Evolutionary conservation across 306 rosid genomes (phyloP).

Genomic region (Dalbergia cochinchinensis): DNA sequence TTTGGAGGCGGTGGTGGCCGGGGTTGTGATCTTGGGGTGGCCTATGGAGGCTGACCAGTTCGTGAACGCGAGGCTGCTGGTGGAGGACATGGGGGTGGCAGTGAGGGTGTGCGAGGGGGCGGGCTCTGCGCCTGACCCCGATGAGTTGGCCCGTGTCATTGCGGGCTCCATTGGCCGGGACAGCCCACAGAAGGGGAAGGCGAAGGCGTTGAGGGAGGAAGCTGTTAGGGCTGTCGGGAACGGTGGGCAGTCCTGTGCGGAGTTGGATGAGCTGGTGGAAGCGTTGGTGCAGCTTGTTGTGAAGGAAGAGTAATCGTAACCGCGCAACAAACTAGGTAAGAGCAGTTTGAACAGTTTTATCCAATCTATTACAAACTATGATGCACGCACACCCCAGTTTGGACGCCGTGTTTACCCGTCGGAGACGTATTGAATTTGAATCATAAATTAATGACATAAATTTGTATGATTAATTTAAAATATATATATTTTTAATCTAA

Average conservation of each 20-base stretch:
- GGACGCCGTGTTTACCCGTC: no score
- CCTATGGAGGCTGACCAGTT: slow-evolving; percentile 62
- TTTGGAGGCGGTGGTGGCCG: slow-evolving; percentile 54
- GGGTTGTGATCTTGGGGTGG: slow-evolving; percentile 63
- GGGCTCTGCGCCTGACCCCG: slow-evolving; percentile 59
- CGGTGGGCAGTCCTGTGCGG: slow-evolving; percentile 54
- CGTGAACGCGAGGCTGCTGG: not conserved
- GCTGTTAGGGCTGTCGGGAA: slow-evolving; percentile 49
- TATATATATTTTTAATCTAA: no score
- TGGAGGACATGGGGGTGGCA: slow-evolving; percentile 51
- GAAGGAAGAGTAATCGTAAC: not conserved
- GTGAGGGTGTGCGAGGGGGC: slow-evolving; percentile 62
- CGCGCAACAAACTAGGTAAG: no score
- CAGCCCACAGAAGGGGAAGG: slow-evolving; percentile 40
- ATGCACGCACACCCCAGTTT: no score
- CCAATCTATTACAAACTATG: no score
- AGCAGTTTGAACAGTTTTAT: no score
- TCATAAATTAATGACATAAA: no score
- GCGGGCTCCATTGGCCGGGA: slow-evolving; percentile 38
- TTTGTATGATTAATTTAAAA: no score
- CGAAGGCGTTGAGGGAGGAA: slow-evolving; percentile 49
- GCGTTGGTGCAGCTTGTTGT: slow-evolving; percentile 43
- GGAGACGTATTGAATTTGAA: no score
- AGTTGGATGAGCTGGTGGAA: slow-evolving; percentile 53
- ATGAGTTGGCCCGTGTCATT: slow-evolving; percentile 51